phyloP scores from a whole-genome alignment of 164 flowering plant species.

The Saururus chinensis region DNA sequence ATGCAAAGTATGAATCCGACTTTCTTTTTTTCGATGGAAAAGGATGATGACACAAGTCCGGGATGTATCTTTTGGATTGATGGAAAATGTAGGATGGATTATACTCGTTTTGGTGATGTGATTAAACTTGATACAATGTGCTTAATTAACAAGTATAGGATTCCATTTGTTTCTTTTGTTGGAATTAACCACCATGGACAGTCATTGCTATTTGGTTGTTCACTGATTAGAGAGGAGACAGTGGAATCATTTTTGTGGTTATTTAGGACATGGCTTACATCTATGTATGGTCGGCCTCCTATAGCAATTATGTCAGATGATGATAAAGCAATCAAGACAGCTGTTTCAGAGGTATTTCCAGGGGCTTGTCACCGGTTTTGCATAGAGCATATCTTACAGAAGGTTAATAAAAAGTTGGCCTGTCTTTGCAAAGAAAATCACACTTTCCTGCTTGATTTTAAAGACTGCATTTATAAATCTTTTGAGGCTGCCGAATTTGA shows the following conservation, averaged over 20 bases:
- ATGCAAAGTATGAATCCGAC: slow-evolving; percentile 20
- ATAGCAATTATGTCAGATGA: slow-evolving; percentile 73
- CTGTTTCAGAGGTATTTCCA: slow-evolving; percentile 64
- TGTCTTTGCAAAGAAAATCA: slow-evolving; percentile 44
- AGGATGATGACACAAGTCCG: slow-evolving; percentile 25
- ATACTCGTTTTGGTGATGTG: slow-evolving; percentile 34
- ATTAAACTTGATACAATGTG: slow-evolving; percentile 36
- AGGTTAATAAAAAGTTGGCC: slow-evolving; percentile 68
- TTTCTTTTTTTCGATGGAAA: slow-evolving; percentile 31
- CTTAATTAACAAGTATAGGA: slow-evolving; percentile 21
- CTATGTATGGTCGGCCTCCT: slow-evolving; percentile 71
- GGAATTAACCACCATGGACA: slow-evolving; percentile 45
- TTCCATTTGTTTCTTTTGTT: slow-evolving; percentile 35
- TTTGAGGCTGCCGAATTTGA: slow-evolving; percentile 7
- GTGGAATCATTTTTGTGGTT: slow-evolving; percentile 72
- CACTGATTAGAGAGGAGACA: slow-evolving; percentile 66
- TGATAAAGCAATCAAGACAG: slow-evolving; percentile 56
- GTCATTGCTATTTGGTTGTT: slow-evolving; percentile 71
- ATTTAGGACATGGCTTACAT: slow-evolving; percentile 66
- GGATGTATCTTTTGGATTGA: slow-evolving; percentile 34
- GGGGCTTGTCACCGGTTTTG: slow-evolving; percentile 69
- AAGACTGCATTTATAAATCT: slow-evolving; percentile 34
- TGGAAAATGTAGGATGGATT: slow-evolving; percentile 20
- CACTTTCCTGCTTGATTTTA: slow-evolving; percentile 60
- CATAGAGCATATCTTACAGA: slow-evolving; percentile 71